Base-by-base conservation (phyloP, 306 rosid species). In the Oemleria cerasiformis region DNA sequence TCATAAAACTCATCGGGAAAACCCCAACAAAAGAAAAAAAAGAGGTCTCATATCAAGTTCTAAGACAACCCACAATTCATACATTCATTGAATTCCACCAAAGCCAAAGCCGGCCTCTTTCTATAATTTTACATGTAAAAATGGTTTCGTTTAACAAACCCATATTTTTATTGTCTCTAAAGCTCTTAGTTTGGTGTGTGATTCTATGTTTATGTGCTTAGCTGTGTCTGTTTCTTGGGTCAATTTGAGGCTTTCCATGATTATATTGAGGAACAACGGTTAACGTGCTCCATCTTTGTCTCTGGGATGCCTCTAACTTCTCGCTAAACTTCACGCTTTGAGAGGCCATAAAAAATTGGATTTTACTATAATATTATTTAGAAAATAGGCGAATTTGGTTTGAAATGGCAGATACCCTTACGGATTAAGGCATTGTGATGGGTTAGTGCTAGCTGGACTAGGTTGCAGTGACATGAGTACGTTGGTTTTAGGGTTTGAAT, bases 201-300 rank as follows among this genome's bases (percentile, higher is more conserved):
- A 48, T 74, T 68, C 70, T 85, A 83, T 77, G 78, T 19, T 81
- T 80, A 82, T 68, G 41, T 81, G 88, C 88, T 88, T 86, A 74
- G 90, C 88, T 89, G 92, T 78, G 82, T 82, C 66, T 88, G 80
- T 82, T 65, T 51, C 65, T 65, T 66, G 78, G 78, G 84, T 82
- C 89, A 80, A 77, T 80, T 78, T 71, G 70, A 73, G 76, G 83
- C 73, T 74, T 73, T 25, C 80, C 72, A 88, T 87, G 86, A 86
- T 87, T 84, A 55, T 79, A 88, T 66, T 70, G 73, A 72, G 72
- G 48, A 82, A 81, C 64, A 86, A 69, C 71, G 73, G 74, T 69
- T 88, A 92, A 86, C 96, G 92, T 89, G 96, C 82, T 86, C 23
- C 80, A 71, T 83, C 85, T 83, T 83, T 88, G 85, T 91, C 92